phyloP scores from a whole-genome alignment of 2,329 filamentous ascomycete genomes.

The Botrytis byssoidea region DNA sequence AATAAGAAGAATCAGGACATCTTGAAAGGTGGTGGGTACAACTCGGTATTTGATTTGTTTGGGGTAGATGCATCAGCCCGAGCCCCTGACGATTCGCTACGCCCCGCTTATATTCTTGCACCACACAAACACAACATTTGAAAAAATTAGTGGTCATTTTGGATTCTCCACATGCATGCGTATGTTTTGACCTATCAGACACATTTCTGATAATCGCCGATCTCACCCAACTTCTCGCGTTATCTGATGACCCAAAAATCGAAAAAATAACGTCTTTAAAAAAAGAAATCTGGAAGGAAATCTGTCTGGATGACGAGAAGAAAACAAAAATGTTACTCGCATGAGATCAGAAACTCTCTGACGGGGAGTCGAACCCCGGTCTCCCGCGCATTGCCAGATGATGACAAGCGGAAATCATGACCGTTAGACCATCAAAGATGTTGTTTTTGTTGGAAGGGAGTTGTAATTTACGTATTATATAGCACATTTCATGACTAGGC shows the following conservation, averaged over 20 bases:
- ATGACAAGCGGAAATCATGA: slow-evolving; percentile 42
- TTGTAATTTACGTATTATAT: no score
- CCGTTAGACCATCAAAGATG: slow-evolving; percentile 40
- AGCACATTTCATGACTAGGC: no score
- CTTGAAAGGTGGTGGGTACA: background rate
- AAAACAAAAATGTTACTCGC: background rate
- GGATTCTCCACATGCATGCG: background rate
- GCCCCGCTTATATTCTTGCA: background rate
- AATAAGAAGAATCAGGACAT: background rate
- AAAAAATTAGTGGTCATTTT: background rate
- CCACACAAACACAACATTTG: background rate
- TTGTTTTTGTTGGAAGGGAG: slow-evolving; percentile 7
- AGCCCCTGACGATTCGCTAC: background rate
- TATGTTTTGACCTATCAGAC: background rate
- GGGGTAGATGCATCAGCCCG: background rate
- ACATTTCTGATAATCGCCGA: background rate
- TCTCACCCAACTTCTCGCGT: background rate
- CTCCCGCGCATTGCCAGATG: slow-evolving; percentile 26
- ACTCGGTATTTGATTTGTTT: background rate
- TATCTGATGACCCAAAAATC: background rate
- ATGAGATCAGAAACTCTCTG: slow-evolving; percentile 14
- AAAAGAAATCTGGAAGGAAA: background rate
- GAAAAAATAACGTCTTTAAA: no score
- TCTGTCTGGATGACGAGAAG: accelerated
- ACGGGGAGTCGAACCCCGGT: slow-evolving; percentile 35